phyloP scores from a whole-genome alignment of 345 rosid genomes.

The Eucalyptus marginata region DNA sequence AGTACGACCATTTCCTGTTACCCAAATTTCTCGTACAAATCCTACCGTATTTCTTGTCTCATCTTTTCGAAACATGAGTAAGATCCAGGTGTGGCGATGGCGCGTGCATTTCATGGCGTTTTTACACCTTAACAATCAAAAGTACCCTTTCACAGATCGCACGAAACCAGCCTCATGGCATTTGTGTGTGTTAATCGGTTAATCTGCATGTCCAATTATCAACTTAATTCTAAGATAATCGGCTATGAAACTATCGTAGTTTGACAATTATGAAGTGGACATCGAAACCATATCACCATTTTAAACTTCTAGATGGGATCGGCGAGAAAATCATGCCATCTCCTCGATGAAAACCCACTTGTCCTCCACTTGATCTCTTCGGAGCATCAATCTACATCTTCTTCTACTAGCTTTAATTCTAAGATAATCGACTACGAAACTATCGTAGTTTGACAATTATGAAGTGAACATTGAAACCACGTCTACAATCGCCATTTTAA shows the following conservation, averaged over 20 bases:
- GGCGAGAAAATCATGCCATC: not conserved
- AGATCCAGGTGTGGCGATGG: not conserved
- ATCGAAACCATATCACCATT: not conserved
- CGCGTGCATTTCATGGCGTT: not conserved
- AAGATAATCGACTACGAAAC: not conserved
- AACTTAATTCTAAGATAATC: not conserved
- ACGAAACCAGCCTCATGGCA: not conserved
- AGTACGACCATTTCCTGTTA: not conserved
- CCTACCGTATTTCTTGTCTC: not conserved
- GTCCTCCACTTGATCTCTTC: not conserved
- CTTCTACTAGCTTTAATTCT: not conserved
- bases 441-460: not conserved
- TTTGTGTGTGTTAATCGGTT: no score
- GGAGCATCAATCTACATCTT: not conserved
- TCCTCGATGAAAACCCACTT: not conserved
- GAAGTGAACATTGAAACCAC: no score
- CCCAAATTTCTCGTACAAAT: not conserved
- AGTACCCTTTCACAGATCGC: not conserved
- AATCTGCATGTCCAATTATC: not conserved
- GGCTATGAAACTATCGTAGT: not conserved
- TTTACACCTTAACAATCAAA: not conserved
- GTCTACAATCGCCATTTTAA: not conserved
- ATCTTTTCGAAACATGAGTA: not conserved
- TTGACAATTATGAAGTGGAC: not conserved
- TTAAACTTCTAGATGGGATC: not conserved